Conservation (phyloP, 441 rosid species). For the Pelargonium citronellum region DNA sequence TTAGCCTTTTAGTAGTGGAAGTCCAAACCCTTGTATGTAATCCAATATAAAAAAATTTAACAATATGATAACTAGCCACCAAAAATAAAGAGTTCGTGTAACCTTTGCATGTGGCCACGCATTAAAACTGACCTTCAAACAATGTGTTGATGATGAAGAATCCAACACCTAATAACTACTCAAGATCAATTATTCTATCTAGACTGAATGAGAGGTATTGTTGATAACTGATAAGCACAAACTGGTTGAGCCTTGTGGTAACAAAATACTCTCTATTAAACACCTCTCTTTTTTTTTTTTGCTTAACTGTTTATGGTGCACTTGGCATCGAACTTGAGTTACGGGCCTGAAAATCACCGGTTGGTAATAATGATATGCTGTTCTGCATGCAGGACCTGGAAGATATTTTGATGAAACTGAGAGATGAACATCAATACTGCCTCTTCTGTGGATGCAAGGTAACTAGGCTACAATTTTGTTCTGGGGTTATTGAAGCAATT, state of each 20-base stretch:
- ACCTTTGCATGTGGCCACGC: neutral
- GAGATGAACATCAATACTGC: slow-evolving; percentile 73
- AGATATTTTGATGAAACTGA: slow-evolving; percentile 61
- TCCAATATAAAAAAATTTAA: too few relatives aligned
- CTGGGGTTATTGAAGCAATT: neutral
- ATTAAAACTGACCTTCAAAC: neutral
- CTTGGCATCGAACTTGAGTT: too few relatives aligned
- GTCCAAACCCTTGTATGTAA: too few relatives aligned
- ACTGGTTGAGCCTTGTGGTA: neutral
- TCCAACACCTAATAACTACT: neutral
- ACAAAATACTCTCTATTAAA: neutral
- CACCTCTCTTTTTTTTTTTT: too few relatives aligned
- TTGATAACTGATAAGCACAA: neutral
- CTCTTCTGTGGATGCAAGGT: slow-evolving; percentile 85
- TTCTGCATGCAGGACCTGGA: slow-evolving; percentile 65
- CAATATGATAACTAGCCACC: neutral
- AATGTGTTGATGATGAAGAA: neutral
- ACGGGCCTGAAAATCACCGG: neutral
- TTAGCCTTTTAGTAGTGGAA: too few relatives aligned
- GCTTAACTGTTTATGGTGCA: too few relatives aligned
- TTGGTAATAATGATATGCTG: slow-evolving; percentile 12
- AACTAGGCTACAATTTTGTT: neutral
- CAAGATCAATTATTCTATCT: neutral
- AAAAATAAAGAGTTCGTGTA: neutral
- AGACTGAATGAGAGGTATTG: slow-evolving; percentile 1